phyloP scores from a whole-genome alignment of 1,284 basidiomycete genomes.

The Austroboletus niveus region DNA sequence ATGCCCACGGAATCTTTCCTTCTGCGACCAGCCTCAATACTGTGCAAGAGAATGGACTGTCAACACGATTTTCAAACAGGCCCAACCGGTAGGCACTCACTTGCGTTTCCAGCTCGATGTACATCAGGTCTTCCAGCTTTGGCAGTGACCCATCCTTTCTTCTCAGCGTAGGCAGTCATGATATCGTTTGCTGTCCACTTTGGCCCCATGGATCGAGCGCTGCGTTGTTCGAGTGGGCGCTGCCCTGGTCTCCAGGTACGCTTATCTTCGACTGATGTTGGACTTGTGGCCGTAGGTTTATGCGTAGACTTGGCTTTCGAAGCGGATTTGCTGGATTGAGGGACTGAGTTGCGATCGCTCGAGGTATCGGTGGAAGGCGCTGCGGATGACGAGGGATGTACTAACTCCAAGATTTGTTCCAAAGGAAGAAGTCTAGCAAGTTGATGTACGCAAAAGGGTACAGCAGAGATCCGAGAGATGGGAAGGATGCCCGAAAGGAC shows the following conservation, averaged over 20 bases:
- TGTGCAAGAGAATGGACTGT: constrained; percentile 29
- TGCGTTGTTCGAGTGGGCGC: constrained; percentile 28
- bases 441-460: constrained; percentile 73
- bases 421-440: constrained; percentile 72
- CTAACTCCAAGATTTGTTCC: constrained; percentile 67
- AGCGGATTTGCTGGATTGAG: not conserved
- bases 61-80: not conserved
- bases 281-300: not conserved
- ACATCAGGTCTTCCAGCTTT: constrained; percentile 86
- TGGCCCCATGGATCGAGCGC: constrained; percentile 19
- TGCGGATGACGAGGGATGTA: constrained; percentile 44
- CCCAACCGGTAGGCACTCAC: constrained; percentile 46
- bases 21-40: constrained; percentile 81
- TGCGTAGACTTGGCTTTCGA: not conserved
- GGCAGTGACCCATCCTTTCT: constrained; percentile 84
- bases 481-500: constrained; percentile 82
- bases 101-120: constrained; percentile 84
- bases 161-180: constrained; percentile 71
- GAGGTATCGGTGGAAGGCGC: constrained; percentile 17
- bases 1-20: constrained; percentile 79
- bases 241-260: constrained; percentile 66
- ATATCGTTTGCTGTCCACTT: constrained; percentile 82
- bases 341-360: not conserved
- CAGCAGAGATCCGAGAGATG: constrained; percentile 82
- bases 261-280: constrained; percentile 49